Evolutionary conservation across 2,329 filamentous ascomycete genomes (phyloP).

Genomic region (Didymella pomorum): DNA sequence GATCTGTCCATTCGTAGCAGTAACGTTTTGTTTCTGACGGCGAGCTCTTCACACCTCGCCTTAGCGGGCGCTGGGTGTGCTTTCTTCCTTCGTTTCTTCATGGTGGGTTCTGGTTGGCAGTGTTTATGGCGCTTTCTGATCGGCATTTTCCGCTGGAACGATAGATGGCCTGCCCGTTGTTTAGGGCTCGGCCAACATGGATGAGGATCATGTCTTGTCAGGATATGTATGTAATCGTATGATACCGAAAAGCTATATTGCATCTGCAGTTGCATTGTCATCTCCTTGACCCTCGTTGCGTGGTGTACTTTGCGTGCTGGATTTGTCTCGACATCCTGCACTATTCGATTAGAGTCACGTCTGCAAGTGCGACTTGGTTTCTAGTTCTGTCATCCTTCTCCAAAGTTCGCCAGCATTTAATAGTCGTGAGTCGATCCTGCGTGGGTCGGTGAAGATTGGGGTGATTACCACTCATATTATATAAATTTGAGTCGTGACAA

Average conservation of each 20-base stretch:
- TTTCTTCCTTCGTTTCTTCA: constrained; percentile 27
- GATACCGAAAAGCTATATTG: constrained; percentile 19
- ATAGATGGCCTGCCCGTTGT: constrained; percentile 14
- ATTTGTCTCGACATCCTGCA: neutral
- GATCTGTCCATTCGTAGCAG: constrained; percentile 8
- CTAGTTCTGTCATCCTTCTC: neutral
- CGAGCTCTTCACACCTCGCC: constrained; percentile 32
- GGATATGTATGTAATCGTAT: constrained; percentile 30
- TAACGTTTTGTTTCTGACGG: constrained; percentile 25
- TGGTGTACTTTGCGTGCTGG: neutral
- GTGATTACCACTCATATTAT: too few relatives aligned
- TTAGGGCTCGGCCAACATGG: constrained; percentile 16
- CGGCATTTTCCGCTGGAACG: constrained; percentile 16
- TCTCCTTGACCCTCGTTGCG: neutral
- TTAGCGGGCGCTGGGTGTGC: constrained; percentile 43
- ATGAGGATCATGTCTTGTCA: constrained; percentile 23
- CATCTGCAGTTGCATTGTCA: neutral
- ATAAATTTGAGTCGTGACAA: neutral
- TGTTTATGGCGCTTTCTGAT: constrained; percentile 13
- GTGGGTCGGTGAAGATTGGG: too few relatives aligned
- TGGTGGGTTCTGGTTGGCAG: constrained; percentile 12
- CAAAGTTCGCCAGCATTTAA: neutral
- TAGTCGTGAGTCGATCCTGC: neutral
- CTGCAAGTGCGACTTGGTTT: neutral
- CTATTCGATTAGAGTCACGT: neutral